Conservation (phyloP, 495 filamentous ascomycete species). For the Evernia prunastri region DNA sequence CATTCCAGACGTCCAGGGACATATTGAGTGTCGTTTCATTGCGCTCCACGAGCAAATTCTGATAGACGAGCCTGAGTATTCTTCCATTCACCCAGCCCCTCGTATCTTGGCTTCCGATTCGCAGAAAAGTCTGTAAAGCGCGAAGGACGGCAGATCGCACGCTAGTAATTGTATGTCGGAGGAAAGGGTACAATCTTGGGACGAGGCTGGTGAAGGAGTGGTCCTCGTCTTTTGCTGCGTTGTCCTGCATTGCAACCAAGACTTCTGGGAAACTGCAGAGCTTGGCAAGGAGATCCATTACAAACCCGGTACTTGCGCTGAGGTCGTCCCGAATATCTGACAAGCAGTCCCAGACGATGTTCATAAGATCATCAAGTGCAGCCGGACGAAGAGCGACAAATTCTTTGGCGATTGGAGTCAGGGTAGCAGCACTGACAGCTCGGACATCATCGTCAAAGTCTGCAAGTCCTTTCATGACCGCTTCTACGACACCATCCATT, state of each 20-base stretch:
- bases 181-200: conserved; percentile 88
- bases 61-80: conserved; percentile 80
- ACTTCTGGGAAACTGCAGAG: conserved; percentile 93
- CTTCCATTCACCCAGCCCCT: conserved; percentile 90
- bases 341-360: conserved; percentile 94
- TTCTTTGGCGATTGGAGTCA: conserved; percentile 91
- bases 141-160: conserved; percentile 89
- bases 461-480: conserved; percentile 89
- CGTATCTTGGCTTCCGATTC: conserved; percentile 73
- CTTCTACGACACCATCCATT: conserved; percentile 85
- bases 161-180: conserved; percentile 93
- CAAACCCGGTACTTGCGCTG: conserved; percentile 91
- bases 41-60: conserved; percentile 90
- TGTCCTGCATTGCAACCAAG: conserved; percentile 85
- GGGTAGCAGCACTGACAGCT: conserved; percentile 89
- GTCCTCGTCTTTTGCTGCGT: conserved; percentile 73
- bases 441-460: conserved; percentile 94
- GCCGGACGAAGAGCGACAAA: conserved; percentile 76
- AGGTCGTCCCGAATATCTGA: conserved; percentile 93
- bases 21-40: conserved; percentile 70
- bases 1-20: conserved; percentile 81
- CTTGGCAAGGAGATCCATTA: conserved; percentile 95
- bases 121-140: conserved; percentile 85
- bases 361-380: conserved; percentile 72
- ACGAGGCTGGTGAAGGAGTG: conserved; percentile 88